Conservation (phyloP, 768 basidiomycete species). For the Cyclocybe aegerita region DNA sequence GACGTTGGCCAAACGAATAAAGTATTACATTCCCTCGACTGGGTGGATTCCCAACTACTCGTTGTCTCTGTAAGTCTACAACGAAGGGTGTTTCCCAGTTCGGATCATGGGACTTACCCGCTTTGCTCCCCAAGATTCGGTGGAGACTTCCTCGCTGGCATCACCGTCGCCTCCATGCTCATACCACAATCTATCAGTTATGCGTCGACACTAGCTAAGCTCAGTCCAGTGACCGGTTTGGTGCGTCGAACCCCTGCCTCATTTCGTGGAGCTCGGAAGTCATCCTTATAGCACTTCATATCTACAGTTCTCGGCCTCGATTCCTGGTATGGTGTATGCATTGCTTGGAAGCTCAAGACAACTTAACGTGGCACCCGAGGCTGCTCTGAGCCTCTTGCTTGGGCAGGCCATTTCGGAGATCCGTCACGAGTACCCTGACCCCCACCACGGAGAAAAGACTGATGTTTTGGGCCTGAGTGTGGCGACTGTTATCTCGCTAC, state of each 20-base stretch:
- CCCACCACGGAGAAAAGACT: constrained; percentile 33
- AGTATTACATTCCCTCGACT: constrained; percentile 77
- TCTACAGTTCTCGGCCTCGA: constrained; percentile 73
- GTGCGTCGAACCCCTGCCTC: constrained; percentile 54
- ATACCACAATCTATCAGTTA: constrained; percentile 92
- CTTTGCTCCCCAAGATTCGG: constrained; percentile 27
- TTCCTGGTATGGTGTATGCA: constrained; percentile 87
- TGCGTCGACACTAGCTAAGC: constrained; percentile 81
- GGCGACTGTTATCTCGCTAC: constrained; percentile 80
- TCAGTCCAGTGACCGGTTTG: constrained; percentile 84
- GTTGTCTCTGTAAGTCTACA: constrained; percentile 52
- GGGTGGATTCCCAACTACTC: constrained; percentile 83
- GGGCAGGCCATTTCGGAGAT: constrained; percentile 83
- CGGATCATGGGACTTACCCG: background rate
- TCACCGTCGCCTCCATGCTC: constrained; percentile 83
- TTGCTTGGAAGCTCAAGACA: constrained; percentile 85
- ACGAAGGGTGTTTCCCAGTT: background rate
- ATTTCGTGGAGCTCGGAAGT: background rate
- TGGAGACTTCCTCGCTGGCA: constrained; percentile 76
- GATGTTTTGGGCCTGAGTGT: constrained; percentile 64
- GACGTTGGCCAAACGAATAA: constrained; percentile 45
- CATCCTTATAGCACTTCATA: background rate
- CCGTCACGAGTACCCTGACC: constrained; percentile 47
- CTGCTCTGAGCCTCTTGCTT: constrained; percentile 81
- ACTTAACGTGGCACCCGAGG: constrained; percentile 86